Base-by-base conservation (phyloP, 176 grass and related monocot species). In the Phragmites australis region DNA sequence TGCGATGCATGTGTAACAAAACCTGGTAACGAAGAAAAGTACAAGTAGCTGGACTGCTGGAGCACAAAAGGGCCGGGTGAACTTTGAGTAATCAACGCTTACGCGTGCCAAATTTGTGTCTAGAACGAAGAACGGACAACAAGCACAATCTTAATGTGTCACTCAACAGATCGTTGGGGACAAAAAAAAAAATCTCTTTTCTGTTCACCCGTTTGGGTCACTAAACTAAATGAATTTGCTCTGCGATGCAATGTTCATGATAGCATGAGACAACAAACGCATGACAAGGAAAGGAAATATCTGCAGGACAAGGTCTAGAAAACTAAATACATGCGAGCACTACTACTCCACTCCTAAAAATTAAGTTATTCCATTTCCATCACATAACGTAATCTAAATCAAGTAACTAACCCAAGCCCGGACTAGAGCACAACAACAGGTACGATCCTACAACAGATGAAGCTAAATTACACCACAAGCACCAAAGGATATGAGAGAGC, bases 1-100 rank as follows among this genome's bases (percentile, higher is more conserved):
- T 9, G 43, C 14, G 13, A 58, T 46, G 13, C 56, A 4, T 51
- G 68, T 0, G 3, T 16, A 41, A 1, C 34, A 30, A 18, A 17
- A 19, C 8, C 21, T 12, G 17, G 0, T 18, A 21, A 47, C 0
- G 8, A 57, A 23, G 0, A 7, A 60, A 50, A 19, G 30, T 55
- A 49, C 3, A 0, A 25, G 0, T 0, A 5, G 37, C 3, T 37
- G 34, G n/a, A n/a, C n/a, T n/a, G n/a, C 34, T 49, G 0, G 2
- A 12, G 6, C 3, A 34, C 31, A 17, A 5, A 74, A 66, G 21
- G 15, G 30, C 6, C 4, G 25, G 17, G 40, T 45, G 49, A 26
- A 27, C 1, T 45, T 10, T 68, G 21, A 80, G 27, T 22, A 31
- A 46, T 1, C 26, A 77, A 25, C 7, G n/a, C 5, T 55, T 15